Base-by-base conservation (phyloP, 805 yeast genomes). In the Yamadazyma kitorensis region DNA sequence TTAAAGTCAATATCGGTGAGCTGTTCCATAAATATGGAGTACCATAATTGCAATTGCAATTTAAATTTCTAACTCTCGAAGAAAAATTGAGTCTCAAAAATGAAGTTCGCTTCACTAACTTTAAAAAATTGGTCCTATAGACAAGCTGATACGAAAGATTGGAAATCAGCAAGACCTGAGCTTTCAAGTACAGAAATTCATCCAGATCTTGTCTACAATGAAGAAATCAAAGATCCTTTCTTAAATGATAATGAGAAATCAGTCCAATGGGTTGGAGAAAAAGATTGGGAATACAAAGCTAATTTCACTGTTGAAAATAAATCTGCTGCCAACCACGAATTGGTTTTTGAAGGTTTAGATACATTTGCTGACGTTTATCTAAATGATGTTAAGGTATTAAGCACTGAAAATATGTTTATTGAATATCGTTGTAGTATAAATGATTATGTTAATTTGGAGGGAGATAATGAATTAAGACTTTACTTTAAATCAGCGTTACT, bases 221-320 rank as follows among this genome's bases (percentile, higher is more conserved):
- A 55, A 1, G 42, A 50, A 24, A 70, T 73, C 20, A 62, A 64
- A 2, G 74, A 73, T 41, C 78, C 78, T 0, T 69, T 66, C 39
- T 20, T 54, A 2, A 70, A 68, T 37, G 38, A 45, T 36, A 71
- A 72, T 42, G 77, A 70, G 42, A 46, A 47, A 12, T 35, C 41
- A 6, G 66, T 69, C 5, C 77, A 71, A 49, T 74, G 78, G 78
- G 68, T 73, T 3, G 73, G 69, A 3, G 63, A 65, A 28, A 43
- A 40, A 12, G 70, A 61, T 29, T 74, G 78, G 78, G 75, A 69
- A 41, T 74, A 73, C 47, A 39, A 44, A 30, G 33, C 57, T 4
- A 31, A 10, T 6, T 54, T 56, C 26, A 29, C 18, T 6, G 33
- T 27, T 20, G 16, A 15, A 3, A 6, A 33, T 15, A 30, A 24